These are phyloP conservation scores for Tuctoria greenei DNA, from an alignment of 176 grass and related monocot species.

Conservation along the genomic window DNA sequence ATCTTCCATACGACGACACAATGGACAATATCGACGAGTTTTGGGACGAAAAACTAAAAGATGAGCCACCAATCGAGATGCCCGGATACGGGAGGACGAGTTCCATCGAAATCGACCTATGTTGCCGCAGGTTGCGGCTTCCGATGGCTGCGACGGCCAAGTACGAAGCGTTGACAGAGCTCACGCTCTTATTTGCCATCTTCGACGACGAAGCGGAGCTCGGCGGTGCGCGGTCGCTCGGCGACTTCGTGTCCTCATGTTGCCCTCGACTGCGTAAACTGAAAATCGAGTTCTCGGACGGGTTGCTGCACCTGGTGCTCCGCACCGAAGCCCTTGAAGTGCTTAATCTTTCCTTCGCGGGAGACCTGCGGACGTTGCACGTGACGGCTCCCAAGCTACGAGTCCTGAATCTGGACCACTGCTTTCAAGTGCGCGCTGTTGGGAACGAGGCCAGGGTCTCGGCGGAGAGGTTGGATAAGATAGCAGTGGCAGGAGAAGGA, in stretches of 20 bases:
- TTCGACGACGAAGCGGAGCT: not conserved
- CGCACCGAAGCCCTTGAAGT: not conserved
- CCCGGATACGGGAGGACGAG: not conserved
- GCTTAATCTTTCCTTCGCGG: not conserved
- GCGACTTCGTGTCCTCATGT: constrained; percentile 1
- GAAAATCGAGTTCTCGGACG: not conserved
- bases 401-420: not conserved
- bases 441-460: too few species aligned
- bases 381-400: not conserved
- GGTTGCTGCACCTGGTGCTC: not conserved
- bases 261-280: constrained; percentile 22
- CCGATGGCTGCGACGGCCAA: not conserved
- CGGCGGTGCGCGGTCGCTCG: not conserved
- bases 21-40: too few species aligned
- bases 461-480: not conserved
- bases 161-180: not conserved
- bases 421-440: not conserved
- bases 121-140: not conserved
- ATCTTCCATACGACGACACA: not conserved
- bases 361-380: not conserved
- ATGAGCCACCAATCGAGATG: not conserved
- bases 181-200: not conserved
- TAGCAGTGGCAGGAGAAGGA: not conserved
- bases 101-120: not conserved
- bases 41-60: too few species aligned